These are phyloP conservation scores for Penicillium daleae DNA, from an alignment of 495 filamentous ascomycete species.

Conservation along the genomic window DNA sequence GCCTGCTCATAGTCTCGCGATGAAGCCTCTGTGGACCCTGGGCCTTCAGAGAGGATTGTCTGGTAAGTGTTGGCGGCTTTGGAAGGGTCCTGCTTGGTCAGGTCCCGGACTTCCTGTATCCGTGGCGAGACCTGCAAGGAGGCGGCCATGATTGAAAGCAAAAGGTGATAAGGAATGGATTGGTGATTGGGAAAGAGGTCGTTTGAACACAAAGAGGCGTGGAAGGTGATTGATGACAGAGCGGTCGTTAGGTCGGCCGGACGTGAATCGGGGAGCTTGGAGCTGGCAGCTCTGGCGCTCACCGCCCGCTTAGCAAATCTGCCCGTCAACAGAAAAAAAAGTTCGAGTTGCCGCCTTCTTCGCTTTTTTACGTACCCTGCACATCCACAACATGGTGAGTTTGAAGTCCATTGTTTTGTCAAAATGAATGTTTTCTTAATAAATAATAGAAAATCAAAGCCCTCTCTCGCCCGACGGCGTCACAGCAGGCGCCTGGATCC, in stretches of 20 bases:
- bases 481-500: slow-evolving; percentile 79
- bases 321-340: slow-evolving; percentile 39
- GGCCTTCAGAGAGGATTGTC: slow-evolving; percentile 81
- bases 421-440: slow-evolving; percentile 15
- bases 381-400: slow-evolving; percentile 32
- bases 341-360: slow-evolving; percentile 24
- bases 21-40: slow-evolving; percentile 80
- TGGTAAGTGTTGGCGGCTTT: slow-evolving; percentile 86
- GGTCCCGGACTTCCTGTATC: slow-evolving; percentile 83
- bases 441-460: slow-evolving; percentile 83
- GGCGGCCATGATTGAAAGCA: slow-evolving; percentile 49
- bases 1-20: slow-evolving; percentile 81
- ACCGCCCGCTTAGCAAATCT: slow-evolving; percentile 40
- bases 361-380: slow-evolving; percentile 17
- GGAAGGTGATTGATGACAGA: slow-evolving; percentile 23
- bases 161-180: background rate
- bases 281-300: slow-evolving; percentile 37
- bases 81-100: slow-evolving; percentile 73
- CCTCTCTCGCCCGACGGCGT: slow-evolving; percentile 74
- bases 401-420: background rate
- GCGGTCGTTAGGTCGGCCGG: slow-evolving; percentile 25
- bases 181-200: slow-evolving; percentile 1
- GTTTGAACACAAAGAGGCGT: slow-evolving; percentile 8
- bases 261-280: slow-evolving; percentile 37
- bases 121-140: slow-evolving; percentile 57